Conservation (phyloP, 305 asterid species). For the Striga hermonthica region DNA sequence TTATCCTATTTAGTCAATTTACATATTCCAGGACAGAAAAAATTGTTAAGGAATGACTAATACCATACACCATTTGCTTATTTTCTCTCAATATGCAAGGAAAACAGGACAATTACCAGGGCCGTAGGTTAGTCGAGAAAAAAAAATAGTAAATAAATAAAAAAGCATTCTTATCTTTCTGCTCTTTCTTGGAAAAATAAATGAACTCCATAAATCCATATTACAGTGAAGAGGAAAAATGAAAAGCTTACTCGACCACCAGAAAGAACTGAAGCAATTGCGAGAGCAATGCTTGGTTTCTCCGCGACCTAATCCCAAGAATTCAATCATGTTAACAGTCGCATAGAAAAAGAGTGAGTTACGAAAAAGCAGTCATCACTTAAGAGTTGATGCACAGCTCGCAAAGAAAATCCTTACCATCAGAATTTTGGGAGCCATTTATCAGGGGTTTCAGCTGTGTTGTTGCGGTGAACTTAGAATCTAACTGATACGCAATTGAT, state of each 20-base stretch:
- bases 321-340: neutral
- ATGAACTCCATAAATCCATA: slow-evolving; percentile 9
- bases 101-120: too few relatives aligned
- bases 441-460: slow-evolving; percentile 17
- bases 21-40: neutral
- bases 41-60: too few relatives aligned
- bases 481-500: too few relatives aligned
- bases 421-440: slow-evolving; percentile 62
- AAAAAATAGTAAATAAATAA: too few relatives aligned
- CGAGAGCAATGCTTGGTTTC: slow-evolving; percentile 89
- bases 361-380: neutral
- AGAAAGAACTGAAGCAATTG: slow-evolving; percentile 77
- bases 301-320: slow-evolving; percentile 67
- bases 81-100: too few relatives aligned
- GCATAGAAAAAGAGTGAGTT: neutral
- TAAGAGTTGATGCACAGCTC: neutral
- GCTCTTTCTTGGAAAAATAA: slow-evolving; percentile 1
- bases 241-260: slow-evolving; percentile 59
- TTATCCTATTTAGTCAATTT: slow-evolving; percentile 19
- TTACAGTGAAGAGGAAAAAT: neutral
- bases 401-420: slow-evolving; percentile 38
- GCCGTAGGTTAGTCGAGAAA: too few relatives aligned
- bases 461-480: slow-evolving; percentile 18
- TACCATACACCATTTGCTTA: too few relatives aligned
- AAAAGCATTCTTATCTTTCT: slow-evolving; percentile 1